phyloP scores from a whole-genome alignment of 768 basidiomycete species.

The Mycena filopes region DNA sequence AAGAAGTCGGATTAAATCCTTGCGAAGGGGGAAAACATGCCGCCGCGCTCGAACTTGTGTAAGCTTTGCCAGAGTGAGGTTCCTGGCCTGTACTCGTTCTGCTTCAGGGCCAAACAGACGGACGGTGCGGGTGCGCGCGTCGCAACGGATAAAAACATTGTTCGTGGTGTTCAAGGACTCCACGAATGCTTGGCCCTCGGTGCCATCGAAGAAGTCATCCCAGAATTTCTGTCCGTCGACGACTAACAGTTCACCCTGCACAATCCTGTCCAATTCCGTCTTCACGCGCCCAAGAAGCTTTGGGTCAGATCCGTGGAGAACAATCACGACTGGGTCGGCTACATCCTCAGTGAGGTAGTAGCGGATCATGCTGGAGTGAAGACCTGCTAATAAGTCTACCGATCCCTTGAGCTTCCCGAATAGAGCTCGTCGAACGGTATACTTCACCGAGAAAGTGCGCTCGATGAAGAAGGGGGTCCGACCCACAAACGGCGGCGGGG shows the following conservation, averaged over 20 bases:
- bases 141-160: conserved; percentile 50
- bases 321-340: conserved; percentile 47
- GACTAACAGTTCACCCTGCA: conserved; percentile 51
- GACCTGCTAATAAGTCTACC: conserved; percentile 45
- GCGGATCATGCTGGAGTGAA: conserved; percentile 47
- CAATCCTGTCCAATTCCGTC: conserved; percentile 46
- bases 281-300: conserved; percentile 50
- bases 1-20: conserved; percentile 47
- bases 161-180: conserved; percentile 48
- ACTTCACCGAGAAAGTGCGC: conserved; percentile 52
- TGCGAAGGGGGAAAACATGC: conserved; percentile 49
- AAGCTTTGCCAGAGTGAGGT: conserved; percentile 48
- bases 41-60: conserved; percentile 48
- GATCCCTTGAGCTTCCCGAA: conserved; percentile 49
- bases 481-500: conserved; percentile 50
- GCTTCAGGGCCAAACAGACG: conserved; percentile 51
- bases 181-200: conserved; percentile 51
- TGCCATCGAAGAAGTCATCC: conserved; percentile 60
- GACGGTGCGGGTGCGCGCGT: conserved; percentile 50
- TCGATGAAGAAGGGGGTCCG: conserved; percentile 49
- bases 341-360: conserved; percentile 38
- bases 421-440: conserved; percentile 45
- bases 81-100: conserved; percentile 44
- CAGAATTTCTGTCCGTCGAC: conserved; percentile 49
- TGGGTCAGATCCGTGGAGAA: conserved; percentile 50